A percentile compares a stretch with the other conserved stretches of the same genome.
Evolutionary conservation across 2,329 filamentous ascomycete genomes (phyloP).

Genomic region (Scortechinia acanthostroma): DNA sequence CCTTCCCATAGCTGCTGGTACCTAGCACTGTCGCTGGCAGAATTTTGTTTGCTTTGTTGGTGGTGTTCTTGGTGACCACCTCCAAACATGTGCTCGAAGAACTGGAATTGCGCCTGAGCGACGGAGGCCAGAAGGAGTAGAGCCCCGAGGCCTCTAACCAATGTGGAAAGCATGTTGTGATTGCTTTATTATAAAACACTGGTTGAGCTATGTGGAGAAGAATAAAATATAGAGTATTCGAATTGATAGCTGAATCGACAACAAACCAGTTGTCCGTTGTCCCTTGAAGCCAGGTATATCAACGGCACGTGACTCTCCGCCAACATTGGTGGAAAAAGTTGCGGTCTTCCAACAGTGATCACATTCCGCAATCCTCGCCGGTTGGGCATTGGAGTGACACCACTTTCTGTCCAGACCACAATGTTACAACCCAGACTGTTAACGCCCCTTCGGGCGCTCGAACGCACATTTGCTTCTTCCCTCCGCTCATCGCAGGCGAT

Average conservation of each 20-base stretch:
- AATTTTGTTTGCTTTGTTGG: slow-evolving; percentile 46
- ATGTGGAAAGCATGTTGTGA: neutral
- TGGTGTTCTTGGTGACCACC: slow-evolving; percentile 27
- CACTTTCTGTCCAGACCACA: neutral
- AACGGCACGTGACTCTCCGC: neutral
- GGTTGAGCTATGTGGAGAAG: too few species aligned
- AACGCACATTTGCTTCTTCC: neutral
- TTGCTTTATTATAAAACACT: too few species aligned
- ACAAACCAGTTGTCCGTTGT: too few species aligned
- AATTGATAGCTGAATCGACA: neutral
- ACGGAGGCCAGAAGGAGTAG: neutral
- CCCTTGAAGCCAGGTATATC: neutral
- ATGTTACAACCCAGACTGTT: neutral
- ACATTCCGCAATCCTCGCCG: neutral
- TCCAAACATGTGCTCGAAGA: slow-evolving; percentile 67
- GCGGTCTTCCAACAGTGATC: too few species aligned
- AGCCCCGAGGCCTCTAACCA: neutral
- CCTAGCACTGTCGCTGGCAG: slow-evolving; percentile 36
- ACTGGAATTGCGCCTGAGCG: slow-evolving; percentile 15
- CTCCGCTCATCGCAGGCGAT: neutral
- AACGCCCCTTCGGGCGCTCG: neutral
- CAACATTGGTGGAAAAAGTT: too few species aligned
- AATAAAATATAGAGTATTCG: neutral
- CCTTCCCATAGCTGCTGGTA: neutral
- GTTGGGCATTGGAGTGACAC: neutral